These are phyloP conservation scores for Piloderma croceum DNA, from an alignment of 768 basidiomycete genomes.

Conservation along the genomic window DNA sequence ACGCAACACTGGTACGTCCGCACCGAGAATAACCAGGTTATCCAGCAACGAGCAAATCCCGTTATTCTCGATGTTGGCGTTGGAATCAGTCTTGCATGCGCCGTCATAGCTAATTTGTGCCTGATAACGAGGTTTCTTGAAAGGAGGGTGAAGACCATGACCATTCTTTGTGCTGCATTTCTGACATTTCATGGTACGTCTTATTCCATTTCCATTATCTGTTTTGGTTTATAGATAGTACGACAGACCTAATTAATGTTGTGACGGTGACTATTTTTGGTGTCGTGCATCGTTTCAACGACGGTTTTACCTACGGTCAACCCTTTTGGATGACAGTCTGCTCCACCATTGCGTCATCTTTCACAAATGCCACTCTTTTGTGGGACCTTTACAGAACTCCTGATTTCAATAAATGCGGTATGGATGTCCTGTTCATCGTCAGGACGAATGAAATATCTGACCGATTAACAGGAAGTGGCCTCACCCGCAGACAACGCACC, in stretches of 20 bases:
- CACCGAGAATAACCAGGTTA: slow-evolving; percentile 38
- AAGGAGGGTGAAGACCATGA: slow-evolving; percentile 54
- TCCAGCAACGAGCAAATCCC: slow-evolving; percentile 51
- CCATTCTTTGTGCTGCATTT: slow-evolving; percentile 56
- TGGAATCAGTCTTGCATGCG: slow-evolving; percentile 62
- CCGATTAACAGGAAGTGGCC: slow-evolving; percentile 54
- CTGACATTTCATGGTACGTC: slow-evolving; percentile 65
- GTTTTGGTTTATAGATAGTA: not conserved
- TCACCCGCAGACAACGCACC: slow-evolving; percentile 74
- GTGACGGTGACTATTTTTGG: slow-evolving; percentile 55
- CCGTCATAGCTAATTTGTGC: slow-evolving; percentile 60
- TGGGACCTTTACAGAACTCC: slow-evolving; percentile 53
- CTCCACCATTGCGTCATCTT: slow-evolving; percentile 59
- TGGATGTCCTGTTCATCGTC: slow-evolving; percentile 13
- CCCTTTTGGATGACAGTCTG: slow-evolving; percentile 77
- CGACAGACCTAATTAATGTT: slow-evolving; percentile 64
- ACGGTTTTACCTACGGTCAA: slow-evolving; percentile 65
- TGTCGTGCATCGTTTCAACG: slow-evolving; percentile 51
- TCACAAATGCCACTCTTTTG: slow-evolving; percentile 64
- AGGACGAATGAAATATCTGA: slow-evolving; percentile 14
- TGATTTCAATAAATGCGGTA: slow-evolving; percentile 62
- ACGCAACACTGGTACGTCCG: slow-evolving; percentile 72
- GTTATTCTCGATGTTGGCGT: slow-evolving; percentile 55
- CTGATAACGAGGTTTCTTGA: slow-evolving; percentile 72
- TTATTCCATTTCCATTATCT: not conserved